Conservation (phyloP, 176 grass and related monocot genomes). For the Luzula sylvatica region DNA sequence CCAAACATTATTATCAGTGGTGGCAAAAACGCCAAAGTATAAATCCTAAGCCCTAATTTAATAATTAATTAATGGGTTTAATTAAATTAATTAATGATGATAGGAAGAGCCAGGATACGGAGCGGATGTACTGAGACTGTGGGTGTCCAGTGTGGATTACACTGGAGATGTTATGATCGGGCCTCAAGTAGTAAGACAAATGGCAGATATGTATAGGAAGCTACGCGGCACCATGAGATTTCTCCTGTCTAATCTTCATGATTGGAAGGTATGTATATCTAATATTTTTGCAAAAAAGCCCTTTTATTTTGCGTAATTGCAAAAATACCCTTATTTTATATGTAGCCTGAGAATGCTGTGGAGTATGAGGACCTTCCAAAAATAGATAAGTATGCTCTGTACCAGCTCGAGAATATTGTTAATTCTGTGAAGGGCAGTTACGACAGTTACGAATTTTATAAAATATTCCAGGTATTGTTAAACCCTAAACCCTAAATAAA, state of each 20-base stretch:
- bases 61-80: not conserved
- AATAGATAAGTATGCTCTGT: conserved; percentile 90
- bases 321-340: conserved; percentile 8
- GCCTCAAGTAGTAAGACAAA: conserved; percentile 66
- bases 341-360: conserved; percentile 48
- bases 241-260: conserved; percentile 93
- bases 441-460: conserved; percentile 85
- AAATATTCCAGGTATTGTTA: conserved; percentile 78
- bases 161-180: conserved; percentile 76
- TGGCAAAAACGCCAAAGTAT: conserved; percentile 73
- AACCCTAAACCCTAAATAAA: not conserved
- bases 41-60: not conserved
- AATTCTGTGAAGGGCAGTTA: conserved; percentile 74
- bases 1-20: conserved; percentile 75
- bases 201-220: conserved; percentile 96
- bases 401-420: conserved; percentile 83
- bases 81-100: conserved; percentile 11
- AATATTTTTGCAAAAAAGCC: conserved; percentile 21
- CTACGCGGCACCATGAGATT: conserved; percentile 88
- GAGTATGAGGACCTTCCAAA: conserved; percentile 63
- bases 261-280: conserved; percentile 62
- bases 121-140: conserved; percentile 88
- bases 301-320: conserved; percentile 1
- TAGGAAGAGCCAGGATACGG: conserved; percentile 90
- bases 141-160: conserved; percentile 99